Conservation (phyloP, 2,329 filamentous ascomycete species). For the Arthroderma sp. region DNA sequence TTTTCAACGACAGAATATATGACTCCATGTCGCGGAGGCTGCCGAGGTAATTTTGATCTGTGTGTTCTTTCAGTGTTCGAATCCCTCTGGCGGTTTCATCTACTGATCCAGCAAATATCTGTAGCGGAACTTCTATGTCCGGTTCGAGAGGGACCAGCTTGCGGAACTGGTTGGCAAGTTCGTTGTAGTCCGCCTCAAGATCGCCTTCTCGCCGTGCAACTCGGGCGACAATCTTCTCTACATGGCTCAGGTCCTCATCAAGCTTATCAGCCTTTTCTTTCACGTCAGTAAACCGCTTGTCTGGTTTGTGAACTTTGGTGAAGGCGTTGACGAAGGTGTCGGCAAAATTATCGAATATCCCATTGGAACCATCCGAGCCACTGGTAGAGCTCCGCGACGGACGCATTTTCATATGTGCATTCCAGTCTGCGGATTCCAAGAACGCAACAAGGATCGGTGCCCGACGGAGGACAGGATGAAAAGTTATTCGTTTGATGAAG, state of each 20-base stretch:
- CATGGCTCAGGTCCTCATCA: slow-evolving; percentile 80
- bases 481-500: slow-evolving; percentile 71
- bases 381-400: slow-evolving; percentile 49
- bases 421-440: slow-evolving; percentile 90
- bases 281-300: slow-evolving; percentile 88
- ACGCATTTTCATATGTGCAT: slow-evolving; percentile 78
- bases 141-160: slow-evolving; percentile 83
- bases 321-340: slow-evolving; percentile 97
- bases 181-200: slow-evolving; percentile 73
- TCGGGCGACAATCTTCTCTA: slow-evolving; percentile 89
- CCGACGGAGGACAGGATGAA: slow-evolving; percentile 79
- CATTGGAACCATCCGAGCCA: slow-evolving; percentile 33
- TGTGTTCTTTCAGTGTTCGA: slow-evolving; percentile 71
- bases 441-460: slow-evolving; percentile 75
- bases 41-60: slow-evolving; percentile 89
- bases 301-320: slow-evolving; percentile 87
- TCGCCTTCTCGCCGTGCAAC: slow-evolving; percentile 80
- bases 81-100: slow-evolving; percentile 71
- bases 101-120: slow-evolving; percentile 73
- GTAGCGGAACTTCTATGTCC: slow-evolving; percentile 66
- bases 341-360: slow-evolving; percentile 88
- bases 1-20: slow-evolving; percentile 77
- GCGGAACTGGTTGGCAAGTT: slow-evolving; percentile 88
- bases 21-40: slow-evolving; percentile 90
- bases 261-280: slow-evolving; percentile 85